Evolutionary conservation across 352 stramenopile species (phyloP).

Genomic region (Pythium monospermum): DNA sequence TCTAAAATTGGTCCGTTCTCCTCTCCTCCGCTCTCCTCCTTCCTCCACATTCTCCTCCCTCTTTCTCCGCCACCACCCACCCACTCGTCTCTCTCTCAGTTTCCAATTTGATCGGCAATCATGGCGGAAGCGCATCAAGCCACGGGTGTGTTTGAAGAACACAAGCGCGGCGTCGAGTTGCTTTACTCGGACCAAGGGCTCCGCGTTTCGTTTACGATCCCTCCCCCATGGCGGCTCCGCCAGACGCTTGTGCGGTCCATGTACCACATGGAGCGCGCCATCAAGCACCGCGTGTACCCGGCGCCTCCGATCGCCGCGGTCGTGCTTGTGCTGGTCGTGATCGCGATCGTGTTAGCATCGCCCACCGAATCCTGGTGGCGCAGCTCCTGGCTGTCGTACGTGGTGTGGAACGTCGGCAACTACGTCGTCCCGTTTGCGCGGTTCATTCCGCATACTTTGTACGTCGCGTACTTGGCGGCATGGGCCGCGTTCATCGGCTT

Average conservation of each 20-base stretch:
- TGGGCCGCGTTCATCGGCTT: conserved; percentile 79
- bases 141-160: conserved; percentile 80
- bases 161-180: conserved; percentile 84
- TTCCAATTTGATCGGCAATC: conserved; percentile 12
- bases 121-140: conserved; percentile 87
- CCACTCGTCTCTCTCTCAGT: no score
- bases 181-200: conserved; percentile 82
- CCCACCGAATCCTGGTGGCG: conserved; percentile 84
- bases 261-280: conserved; percentile 68
- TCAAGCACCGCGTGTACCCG: conserved; percentile 73
- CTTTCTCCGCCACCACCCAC: no score
- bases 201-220: conserved; percentile 81
- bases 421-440: conserved; percentile 66
- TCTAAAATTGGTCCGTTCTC: background rate
- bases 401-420: conserved; percentile 81
- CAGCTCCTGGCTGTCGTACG: conserved; percentile 56
- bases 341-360: conserved; percentile 51
- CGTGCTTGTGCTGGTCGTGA: conserved; percentile 50
- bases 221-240: conserved; percentile 70
- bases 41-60: no score
- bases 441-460: conserved; percentile 59
- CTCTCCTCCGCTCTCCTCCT: conserved; percentile 1
- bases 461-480: conserved; percentile 80
- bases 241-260: conserved; percentile 47
- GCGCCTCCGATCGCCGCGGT: conserved; percentile 62